phyloP scores from a whole-genome alignment of 257 asterid species.

The Plantago ovata region DNA sequence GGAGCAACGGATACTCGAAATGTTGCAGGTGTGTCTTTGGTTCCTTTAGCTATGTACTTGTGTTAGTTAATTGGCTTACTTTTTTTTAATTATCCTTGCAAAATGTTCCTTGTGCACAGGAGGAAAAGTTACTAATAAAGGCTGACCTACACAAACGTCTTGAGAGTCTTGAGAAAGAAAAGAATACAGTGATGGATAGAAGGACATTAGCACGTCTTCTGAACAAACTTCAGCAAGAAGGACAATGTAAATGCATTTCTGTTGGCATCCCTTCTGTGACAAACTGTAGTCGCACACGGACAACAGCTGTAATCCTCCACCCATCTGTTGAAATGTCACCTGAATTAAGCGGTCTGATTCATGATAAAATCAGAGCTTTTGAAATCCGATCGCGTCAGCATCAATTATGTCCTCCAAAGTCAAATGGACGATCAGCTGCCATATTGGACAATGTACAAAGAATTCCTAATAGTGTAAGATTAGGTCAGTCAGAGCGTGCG shows the following conservation, averaged over 20 bases:
- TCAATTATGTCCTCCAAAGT: conserved; percentile 40
- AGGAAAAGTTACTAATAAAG: conserved; percentile 77
- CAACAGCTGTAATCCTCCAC: conserved; percentile 74
- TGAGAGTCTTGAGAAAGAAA: conserved; percentile 66
- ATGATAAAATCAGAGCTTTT: conserved; percentile 67
- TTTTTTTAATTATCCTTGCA: conserved; percentile 19
- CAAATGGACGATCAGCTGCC: conserved; percentile 50
- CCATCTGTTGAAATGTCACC: conserved; percentile 59
- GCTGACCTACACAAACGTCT: conserved; percentile 81
- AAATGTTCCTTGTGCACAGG: conserved; percentile 47
- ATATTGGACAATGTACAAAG: conserved; percentile 64
- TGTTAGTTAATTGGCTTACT: conserved; percentile 21
- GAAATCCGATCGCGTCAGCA: conserved; percentile 60
- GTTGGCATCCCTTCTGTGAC: conserved; percentile 71
- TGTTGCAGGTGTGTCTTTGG: conserved; percentile 67
- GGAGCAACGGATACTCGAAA: conserved; percentile 76
- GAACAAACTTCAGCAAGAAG: conserved; percentile 81
- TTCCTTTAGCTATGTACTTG: conserved; percentile 20
- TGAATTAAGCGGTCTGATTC: conserved; percentile 66
- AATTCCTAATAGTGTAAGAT: conserved; percentile 37
- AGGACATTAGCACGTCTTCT: conserved; percentile 71
- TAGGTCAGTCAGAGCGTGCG: conserved; percentile 47
- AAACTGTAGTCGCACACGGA: conserved; percentile 66
- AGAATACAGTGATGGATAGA: conserved; percentile 58
- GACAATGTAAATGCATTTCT: conserved; percentile 67